A percentile compares a stretch with the other conserved stretches of the same genome.
Conservation (phyloP, 106 monocot species). For the Agapanthus africanus region DNA sequence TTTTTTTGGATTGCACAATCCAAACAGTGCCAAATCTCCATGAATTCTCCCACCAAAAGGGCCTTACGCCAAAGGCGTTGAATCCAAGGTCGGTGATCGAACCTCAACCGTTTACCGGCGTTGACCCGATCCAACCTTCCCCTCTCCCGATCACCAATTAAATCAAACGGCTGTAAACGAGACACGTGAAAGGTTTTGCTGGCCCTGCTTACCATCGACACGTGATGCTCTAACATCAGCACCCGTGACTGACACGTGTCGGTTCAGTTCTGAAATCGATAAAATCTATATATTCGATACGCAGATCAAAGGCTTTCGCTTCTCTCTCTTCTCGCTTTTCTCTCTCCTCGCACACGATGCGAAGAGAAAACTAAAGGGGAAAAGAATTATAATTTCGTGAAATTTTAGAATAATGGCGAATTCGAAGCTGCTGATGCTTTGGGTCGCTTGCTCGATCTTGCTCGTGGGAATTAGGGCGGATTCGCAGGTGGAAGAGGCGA, state of each 20-base stretch:
- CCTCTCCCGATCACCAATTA: neutral
- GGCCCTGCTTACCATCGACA: neutral
- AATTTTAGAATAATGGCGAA: slow-evolving; percentile 17
- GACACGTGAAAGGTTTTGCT: neutral
- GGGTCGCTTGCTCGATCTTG: slow-evolving; percentile 13
- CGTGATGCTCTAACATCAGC: neutral
- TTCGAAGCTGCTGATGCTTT: slow-evolving; percentile 18
- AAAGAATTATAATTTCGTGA: neutral
- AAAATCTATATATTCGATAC: neutral
- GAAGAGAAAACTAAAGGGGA: neutral
- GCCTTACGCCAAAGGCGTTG: no score
- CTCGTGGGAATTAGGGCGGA: slow-evolving; percentile 18
- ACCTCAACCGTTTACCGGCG: neutral
- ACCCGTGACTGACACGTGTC: neutral
- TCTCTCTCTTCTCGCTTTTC: neutral
- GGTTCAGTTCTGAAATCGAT: neutral
- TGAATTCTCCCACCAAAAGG: no score
- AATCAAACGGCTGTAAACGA: neutral
- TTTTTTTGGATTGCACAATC: no score
- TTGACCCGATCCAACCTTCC: neutral
- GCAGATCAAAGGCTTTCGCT: no score
- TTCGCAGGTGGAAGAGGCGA: slow-evolving; percentile 10
- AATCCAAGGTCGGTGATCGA: neutral
- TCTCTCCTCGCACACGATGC: neutral
- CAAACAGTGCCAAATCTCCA: no score